Conservation (phyloP, 495 filamentous ascomycete genomes). For the Podospora conica region DNA sequence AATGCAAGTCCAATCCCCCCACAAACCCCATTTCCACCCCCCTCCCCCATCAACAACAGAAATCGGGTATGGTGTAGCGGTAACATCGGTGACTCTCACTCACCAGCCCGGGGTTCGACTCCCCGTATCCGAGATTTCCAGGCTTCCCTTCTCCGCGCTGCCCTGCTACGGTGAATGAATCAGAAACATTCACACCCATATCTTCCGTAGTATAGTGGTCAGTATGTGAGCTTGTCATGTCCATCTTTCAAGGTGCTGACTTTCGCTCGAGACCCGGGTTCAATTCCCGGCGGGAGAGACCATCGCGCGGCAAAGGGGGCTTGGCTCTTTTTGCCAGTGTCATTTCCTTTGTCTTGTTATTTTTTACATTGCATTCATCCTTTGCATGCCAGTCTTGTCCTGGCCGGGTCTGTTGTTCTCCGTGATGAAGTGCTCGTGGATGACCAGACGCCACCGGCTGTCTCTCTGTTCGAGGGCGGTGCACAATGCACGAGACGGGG, state of each 20-base stretch:
- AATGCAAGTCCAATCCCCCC: neutral
- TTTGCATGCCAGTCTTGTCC: no score
- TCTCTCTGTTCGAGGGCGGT: no score
- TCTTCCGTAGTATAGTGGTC: conserved; percentile 4
- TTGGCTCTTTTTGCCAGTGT: neutral
- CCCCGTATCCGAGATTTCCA: neutral
- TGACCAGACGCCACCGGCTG: no score
- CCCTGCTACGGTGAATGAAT: neutral
- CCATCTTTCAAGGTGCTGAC: neutral
- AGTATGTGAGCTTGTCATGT: conserved; percentile 3
- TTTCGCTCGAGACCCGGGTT: conserved; percentile 2
- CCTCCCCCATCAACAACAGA: neutral
- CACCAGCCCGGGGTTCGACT: neutral
- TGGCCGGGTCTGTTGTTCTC: no score
- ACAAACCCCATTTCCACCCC: neutral
- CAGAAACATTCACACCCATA: neutral
- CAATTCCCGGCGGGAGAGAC: conserved; percentile 1
- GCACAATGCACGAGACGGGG: no score
- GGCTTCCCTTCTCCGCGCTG: neutral
- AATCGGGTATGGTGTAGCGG: conserved; percentile 1
- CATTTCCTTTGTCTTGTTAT: neutral
- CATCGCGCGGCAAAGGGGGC: neutral
- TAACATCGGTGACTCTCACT: conserved; percentile 2
- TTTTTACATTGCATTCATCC: neutral
- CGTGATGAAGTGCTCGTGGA: no score